Evolutionary conservation across 2,329 filamentous ascomycete species (phyloP).

Genomic region (Ophiostoma australiae): DNA sequence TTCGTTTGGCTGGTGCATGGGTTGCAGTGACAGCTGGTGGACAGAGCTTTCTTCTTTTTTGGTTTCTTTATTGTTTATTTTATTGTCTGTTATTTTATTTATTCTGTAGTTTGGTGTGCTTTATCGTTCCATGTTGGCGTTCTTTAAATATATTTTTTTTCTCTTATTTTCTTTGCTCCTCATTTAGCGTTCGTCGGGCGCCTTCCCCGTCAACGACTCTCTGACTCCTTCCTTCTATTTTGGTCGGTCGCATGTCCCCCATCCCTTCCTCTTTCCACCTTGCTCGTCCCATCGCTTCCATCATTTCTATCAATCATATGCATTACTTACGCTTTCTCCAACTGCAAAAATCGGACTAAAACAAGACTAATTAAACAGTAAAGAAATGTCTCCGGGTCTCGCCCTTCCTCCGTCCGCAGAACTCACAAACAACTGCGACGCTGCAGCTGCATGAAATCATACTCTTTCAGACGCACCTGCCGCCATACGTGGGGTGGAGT

Average conservation of each 20-base stretch:
- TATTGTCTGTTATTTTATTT: not conserved
- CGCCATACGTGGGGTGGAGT: conserved; percentile 24
- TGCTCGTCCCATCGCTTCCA: not conserved
- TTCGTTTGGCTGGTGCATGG: not conserved
- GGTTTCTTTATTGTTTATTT: not conserved
- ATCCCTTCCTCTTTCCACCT: not conserved
- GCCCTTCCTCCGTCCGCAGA: not conserved
- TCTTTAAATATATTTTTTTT: too few species aligned
- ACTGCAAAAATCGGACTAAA: not conserved
- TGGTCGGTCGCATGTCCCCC: not conserved
- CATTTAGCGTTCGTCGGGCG: not conserved
- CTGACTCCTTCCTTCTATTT: not conserved
- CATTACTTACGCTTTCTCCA: conserved; percentile 1
- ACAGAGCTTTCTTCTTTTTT: not conserved
- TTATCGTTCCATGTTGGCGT: too few species aligned
- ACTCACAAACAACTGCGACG: conserved; percentile 19
- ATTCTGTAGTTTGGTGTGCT: too few species aligned
- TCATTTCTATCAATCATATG: not conserved
- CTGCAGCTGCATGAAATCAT: conserved; percentile 22
- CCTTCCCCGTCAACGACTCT: not conserved
- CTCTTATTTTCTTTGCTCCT: not conserved
- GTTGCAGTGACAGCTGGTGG: conserved; percentile 3
- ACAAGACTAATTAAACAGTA: not conserved
- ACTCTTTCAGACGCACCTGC: conserved; percentile 22
- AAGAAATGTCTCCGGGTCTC: not conserved